Conservation (phyloP, 352 stramenopile species). For the Phytophthora meadii region DNA sequence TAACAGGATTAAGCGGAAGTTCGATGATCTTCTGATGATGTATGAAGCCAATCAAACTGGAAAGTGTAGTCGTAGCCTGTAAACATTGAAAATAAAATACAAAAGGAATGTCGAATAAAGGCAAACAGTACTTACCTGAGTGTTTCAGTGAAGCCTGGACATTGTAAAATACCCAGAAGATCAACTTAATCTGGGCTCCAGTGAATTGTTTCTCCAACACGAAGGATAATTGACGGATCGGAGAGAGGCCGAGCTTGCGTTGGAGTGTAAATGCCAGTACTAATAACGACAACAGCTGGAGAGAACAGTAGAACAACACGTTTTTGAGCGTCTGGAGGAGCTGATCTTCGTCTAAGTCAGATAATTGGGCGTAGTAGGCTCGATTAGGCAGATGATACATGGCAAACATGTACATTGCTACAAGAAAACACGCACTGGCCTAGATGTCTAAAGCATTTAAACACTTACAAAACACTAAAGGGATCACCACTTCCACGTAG, state of each 20-base stretch:
- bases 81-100: not conserved
- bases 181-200: too few relatives aligned
- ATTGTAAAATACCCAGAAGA: constrained; percentile 14
- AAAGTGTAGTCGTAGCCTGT: too few relatives aligned
- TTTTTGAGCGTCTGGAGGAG: constrained; percentile 12
- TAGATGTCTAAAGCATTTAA: too few relatives aligned
- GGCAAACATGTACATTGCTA: not conserved
- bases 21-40: too few relatives aligned
- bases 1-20: too few relatives aligned
- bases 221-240: constrained; percentile 42
- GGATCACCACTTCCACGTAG: too few relatives aligned
- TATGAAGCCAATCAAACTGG: constrained; percentile 36
- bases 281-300: constrained; percentile 22
- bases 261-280: constrained; percentile 2
- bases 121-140: constrained; percentile 11
- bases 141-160: constrained; percentile 35
- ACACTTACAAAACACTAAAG: too few relatives aligned
- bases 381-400: constrained; percentile 22
- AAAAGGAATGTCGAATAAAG: not conserved
- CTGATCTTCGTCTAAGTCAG: constrained; percentile 1
- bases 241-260: constrained; percentile 10
- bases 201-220: constrained; percentile 35
- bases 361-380: constrained; percentile 28
- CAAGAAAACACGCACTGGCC: too few relatives aligned
- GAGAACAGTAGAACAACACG: constrained; percentile 14